A percentile compares a stretch with the other conserved stretches of the same genome.
Evolutionary conservation across 768 basidiomycete genomes (phyloP).

Genomic region (Termitomyces sp.): DNA sequence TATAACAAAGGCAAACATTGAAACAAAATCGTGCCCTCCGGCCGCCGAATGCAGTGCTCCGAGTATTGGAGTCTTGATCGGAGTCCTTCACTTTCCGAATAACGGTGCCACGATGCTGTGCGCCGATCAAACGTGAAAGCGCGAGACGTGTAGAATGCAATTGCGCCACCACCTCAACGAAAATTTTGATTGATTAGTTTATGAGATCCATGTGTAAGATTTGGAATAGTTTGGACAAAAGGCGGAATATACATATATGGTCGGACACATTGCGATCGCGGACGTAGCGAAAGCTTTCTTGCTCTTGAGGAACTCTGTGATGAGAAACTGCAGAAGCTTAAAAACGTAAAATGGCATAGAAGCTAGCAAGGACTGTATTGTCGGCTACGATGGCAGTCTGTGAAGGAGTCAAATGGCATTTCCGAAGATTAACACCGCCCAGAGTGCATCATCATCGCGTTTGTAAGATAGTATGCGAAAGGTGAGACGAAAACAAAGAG

Average conservation of each 20-base stretch:
- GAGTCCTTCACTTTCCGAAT: not conserved
- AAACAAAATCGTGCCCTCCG: not conserved
- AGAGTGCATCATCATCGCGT: not conserved
- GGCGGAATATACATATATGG: not conserved
- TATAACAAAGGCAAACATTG: not conserved
- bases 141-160: not conserved
- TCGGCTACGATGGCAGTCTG: not conserved
- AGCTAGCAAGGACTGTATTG: too few species aligned
- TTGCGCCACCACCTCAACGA: not conserved
- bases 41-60: slow-evolving; percentile 1
- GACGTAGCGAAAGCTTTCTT: not conserved
- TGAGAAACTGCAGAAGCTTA: not conserved
- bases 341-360: not conserved
- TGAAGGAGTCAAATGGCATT: not conserved
- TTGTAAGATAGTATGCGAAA: not conserved
- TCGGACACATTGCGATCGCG: not conserved
- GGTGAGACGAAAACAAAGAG: not conserved
- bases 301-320: too few species aligned
- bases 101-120: not conserved
- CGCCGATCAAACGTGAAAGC: not conserved
- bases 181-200: not conserved
- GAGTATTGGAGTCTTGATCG: not conserved
- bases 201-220: too few species aligned
- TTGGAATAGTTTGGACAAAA: not conserved
- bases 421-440: not conserved